Conservation (phyloP, 2,329 filamentous ascomycete genomes). For the Arthrobotrys sphaeroides region DNA sequence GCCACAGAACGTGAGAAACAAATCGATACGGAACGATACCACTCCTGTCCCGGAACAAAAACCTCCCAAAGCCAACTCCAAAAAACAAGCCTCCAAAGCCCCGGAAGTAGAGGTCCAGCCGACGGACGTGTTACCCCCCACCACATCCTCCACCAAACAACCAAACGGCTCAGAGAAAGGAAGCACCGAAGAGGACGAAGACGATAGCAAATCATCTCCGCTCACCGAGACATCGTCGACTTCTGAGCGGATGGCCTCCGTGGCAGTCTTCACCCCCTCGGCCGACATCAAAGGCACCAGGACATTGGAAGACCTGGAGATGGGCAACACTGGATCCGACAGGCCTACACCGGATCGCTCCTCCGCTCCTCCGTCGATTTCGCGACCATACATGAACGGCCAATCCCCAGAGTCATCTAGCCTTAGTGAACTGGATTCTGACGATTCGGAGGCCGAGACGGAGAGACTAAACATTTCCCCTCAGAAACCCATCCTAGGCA, state of each 20-base stretch:
- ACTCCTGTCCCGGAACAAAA: slow-evolving; percentile 27
- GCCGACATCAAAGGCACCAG: slow-evolving; percentile 54
- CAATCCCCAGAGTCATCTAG: slow-evolving; percentile 59
- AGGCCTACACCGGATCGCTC: slow-evolving; percentile 51
- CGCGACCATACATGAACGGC: slow-evolving; percentile 61
- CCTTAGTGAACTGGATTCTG: slow-evolving; percentile 63
- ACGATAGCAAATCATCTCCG: slow-evolving; percentile 51
- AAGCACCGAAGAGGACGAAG: slow-evolving; percentile 51
- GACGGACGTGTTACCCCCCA: slow-evolving; percentile 51
- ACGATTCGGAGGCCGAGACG: slow-evolving; percentile 72
- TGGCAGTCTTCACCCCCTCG: slow-evolving; percentile 49
- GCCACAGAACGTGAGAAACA: slow-evolving; percentile 13
- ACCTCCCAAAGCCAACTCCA: slow-evolving; percentile 3
- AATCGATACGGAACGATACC: slow-evolving; percentile 30
- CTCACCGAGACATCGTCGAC: slow-evolving; percentile 48
- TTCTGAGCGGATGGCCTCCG: slow-evolving; percentile 49
- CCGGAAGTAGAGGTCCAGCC: slow-evolving; percentile 27
- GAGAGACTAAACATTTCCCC: slow-evolving; percentile 88
- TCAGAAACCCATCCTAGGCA: slow-evolving; percentile 69
- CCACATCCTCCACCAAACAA: slow-evolving; percentile 28
- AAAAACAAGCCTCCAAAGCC: slow-evolving; percentile 34
- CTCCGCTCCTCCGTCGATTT: slow-evolving; percentile 63
- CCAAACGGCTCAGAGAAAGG: slow-evolving; percentile 45
- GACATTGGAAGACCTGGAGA: slow-evolving; percentile 53
- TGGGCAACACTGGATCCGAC: slow-evolving; percentile 56